Conservation (phyloP, 129 eudicot species). For the Helianthus tuberosus region DNA sequence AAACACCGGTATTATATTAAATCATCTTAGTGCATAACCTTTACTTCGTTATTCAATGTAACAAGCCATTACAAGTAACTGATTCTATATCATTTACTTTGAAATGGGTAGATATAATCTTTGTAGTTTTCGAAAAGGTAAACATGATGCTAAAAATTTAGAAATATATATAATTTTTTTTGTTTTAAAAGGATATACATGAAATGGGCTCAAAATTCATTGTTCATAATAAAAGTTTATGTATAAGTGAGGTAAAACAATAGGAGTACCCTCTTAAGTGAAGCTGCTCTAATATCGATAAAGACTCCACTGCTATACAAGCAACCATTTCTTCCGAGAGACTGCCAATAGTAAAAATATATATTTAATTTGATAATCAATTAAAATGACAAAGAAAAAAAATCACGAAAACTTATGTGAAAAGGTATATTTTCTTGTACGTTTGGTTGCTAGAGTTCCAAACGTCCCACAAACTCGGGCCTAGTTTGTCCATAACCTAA, state of each 20-base stretch:
- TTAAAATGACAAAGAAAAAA: background rate
- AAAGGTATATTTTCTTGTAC: conserved; percentile 32
- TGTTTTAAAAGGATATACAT: background rate
- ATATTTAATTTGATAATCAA: background rate
- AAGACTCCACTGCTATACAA: conserved; percentile 85
- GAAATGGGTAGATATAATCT: background rate
- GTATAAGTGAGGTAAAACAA: background rate
- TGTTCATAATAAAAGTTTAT: background rate
- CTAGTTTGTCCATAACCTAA: conserved; percentile 94
- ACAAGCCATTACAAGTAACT: background rate
- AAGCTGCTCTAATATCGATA: conserved; percentile 82
- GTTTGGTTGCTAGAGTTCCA: conserved; percentile 74
- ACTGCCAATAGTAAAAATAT: conserved; percentile 35
- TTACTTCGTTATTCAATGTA: background rate
- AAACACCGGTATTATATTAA: background rate
- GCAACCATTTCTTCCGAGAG: conserved; percentile 90
- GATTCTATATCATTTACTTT: background rate
- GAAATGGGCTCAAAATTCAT: background rate
- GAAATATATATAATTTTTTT: no score
- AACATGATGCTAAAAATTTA: background rate
- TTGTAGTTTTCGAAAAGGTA: background rate
- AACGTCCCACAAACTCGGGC: conserved; percentile 96
- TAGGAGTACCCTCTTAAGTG: conserved; percentile 67
- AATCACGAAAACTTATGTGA: background rate
- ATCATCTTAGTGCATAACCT: background rate